phyloP scores from a whole-genome alignment of 2,329 filamentous ascomycete genomes.

The Nectriaceae sp. region DNA sequence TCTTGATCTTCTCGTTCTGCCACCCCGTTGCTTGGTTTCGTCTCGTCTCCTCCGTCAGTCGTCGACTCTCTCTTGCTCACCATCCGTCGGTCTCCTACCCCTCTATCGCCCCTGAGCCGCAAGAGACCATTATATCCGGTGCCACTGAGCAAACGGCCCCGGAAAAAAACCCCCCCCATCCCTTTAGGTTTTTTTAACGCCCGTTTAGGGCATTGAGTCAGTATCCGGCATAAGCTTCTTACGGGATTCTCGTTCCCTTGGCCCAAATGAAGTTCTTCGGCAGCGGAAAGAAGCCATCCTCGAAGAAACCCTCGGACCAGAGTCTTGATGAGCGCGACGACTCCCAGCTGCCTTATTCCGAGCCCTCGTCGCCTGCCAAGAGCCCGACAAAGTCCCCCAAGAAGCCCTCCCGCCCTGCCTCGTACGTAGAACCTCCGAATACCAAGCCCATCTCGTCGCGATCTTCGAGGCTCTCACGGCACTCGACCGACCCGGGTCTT shows the following conservation, averaged over 20 bases:
- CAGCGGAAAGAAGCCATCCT: constrained; percentile 43
- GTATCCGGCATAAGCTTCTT: constrained; percentile 44
- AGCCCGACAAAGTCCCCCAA: constrained; percentile 36
- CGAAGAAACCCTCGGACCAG: constrained; percentile 44
- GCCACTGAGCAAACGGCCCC: constrained; percentile 28
- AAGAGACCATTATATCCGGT: constrained; percentile 7
- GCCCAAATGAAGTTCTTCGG: constrained; percentile 56
- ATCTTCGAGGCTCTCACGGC: constrained; percentile 48
- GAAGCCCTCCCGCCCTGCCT: constrained; percentile 32
- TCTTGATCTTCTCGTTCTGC: not conserved
- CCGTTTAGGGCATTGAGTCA: constrained; percentile 36
- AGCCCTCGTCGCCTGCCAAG: constrained; percentile 40
- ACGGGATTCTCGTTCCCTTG: constrained; percentile 35
- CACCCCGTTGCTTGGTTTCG: not conserved
- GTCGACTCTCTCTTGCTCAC: constrained; percentile 20
- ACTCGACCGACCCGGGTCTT: constrained; percentile 48
- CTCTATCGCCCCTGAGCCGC: constrained; percentile 1
- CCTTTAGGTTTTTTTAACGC: constrained; percentile 29
- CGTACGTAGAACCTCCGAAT: constrained; percentile 32
- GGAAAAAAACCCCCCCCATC: constrained; percentile 25
- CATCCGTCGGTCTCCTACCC: constrained; percentile 3
- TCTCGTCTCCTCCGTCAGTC: constrained; percentile 7
- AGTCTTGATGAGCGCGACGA: constrained; percentile 38
- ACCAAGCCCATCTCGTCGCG: constrained; percentile 32
- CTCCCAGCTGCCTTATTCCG: constrained; percentile 37